Evolutionary conservation across 495 filamentous ascomycete genomes (phyloP), one percentile per base, ranked within the genome.

Genomic region (Penicillium roqueforti): DNA sequence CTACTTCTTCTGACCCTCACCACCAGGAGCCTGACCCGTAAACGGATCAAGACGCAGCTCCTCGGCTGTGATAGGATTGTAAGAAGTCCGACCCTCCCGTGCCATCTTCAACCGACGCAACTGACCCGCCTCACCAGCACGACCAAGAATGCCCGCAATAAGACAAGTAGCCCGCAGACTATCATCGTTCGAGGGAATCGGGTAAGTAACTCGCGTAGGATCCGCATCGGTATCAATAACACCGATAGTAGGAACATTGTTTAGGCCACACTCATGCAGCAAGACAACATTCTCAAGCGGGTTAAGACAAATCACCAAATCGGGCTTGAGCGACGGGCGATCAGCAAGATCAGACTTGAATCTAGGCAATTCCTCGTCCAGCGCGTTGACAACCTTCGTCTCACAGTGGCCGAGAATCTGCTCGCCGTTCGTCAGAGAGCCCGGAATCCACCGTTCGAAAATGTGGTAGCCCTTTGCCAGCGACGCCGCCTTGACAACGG

Each of bases 181-280:
- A 71, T 99, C 93, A 63, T 99, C 93, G 66, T 99, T 99, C 18
- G 90, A 87, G 5, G 93, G 93, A 58, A 99, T 96, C 3, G 89
- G 88, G 69, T 99, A 99, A 6, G 93, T 99, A 28, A 97, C 90
- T 78, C 89, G 90, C 1, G 88, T 90, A 4, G 93, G 90, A 72
- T 99, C 83, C 6, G 87, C 84, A 72, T 99, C 86, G 0, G 93
- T 97, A 75, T 99, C 93, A 47, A 97, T 85, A 38, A 99, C 76
- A 18, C 91, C 93, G 63, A 99, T 91, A 0, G 95, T 99, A 8
- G 93, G 93, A 49, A 99, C 87, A 65, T 85, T 88, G 61, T 88
- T 86, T 53, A 89, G 61, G 4, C 85, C 89, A 66, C 92, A 97
- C 74, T 99, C 93, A 64, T 95, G 88, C 67, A 99, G 72, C 67